Evolutionary conservation across 169 alveolate species (phyloP), one percentile per base, ranked within the genome.

Genomic region (Cryptosporidium ubiquitum): DNA sequence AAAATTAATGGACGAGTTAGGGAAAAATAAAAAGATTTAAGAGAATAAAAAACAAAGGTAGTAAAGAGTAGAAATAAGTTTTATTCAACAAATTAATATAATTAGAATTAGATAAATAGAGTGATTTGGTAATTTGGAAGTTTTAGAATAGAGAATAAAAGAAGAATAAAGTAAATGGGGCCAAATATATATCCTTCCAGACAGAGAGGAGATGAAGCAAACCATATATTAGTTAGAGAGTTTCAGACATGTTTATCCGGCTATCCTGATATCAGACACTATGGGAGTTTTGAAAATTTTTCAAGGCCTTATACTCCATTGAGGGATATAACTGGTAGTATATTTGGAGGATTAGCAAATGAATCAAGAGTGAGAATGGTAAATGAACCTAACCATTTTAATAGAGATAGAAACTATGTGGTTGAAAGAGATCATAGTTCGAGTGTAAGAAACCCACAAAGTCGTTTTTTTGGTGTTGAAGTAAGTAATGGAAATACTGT

Each of bases 291-390:
- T 52, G 70, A 55, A 18, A n/a, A 58, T 57, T 51, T 57, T 5
- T 33, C 52, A 3, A 73, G 85, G 0, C 68, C 55, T 3, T 31
- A 55, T 16, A 51, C 57, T 51, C 85, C 85, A 6, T 35, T 73
- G 47, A 49, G 68, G 5, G 85, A 55, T 58, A 55, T 73, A 26
- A 73, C 85, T 12, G 85, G 85, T 3, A 73, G 70, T 57, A 52
- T 73, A 18, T 73, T 73, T 51, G 85, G 70, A 4, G 70, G 85
- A 35, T 4, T 55, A n/a, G 35, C 9, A 57, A 18, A 37, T 35
- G 71, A 73, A n/a, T 49, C 85, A 37, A 33, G 70, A 37, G 5
- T 4, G 7, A 73, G 69, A 26, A 7, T 71, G 0, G 33, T 57
- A 0, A 9, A 73, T 31, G 47, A 35, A 23, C 4, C 44, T 18